These are phyloP conservation scores for Pterocarpus macrocarpus DNA, from an alignment of 306 rosid genomes.

Conservation along the genomic window DNA sequence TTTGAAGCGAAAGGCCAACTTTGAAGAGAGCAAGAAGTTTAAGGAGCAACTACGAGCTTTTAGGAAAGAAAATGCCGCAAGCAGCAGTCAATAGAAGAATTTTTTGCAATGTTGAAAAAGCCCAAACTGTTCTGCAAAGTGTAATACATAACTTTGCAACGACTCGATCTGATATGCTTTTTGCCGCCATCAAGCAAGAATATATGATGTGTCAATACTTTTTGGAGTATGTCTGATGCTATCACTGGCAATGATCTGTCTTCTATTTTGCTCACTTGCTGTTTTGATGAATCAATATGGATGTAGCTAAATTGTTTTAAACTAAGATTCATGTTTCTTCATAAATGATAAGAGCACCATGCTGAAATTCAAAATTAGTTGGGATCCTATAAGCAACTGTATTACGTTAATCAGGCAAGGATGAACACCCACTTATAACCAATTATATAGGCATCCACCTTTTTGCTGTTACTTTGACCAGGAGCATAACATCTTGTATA, in stretches of 20 bases:
- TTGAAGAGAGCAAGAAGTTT: conserved; percentile 85
- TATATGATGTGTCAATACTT: neutral
- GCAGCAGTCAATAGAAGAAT: conserved; percentile 54
- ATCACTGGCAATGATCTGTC: too few relatives aligned
- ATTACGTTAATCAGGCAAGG: neutral
- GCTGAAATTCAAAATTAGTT: neutral
- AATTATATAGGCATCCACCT: neutral
- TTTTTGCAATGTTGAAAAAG: conserved; percentile 14
- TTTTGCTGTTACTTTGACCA: neutral
- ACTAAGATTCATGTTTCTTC: neutral
- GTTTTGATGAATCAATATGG: conserved; percentile 5
- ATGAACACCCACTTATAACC: neutral
- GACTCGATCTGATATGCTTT: neutral
- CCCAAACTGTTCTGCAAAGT: conserved; percentile 2
- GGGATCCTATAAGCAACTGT: too few relatives aligned
- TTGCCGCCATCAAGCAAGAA: conserved; percentile 9
- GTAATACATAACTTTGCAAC: conserved; percentile 8
- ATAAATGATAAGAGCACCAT: neutral
- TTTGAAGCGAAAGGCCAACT: conserved; percentile 91
- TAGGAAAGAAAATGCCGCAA: conserved; percentile 75
- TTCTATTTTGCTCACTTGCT: neutral
- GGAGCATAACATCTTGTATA: neutral
- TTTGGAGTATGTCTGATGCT: neutral
- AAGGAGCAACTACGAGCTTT: conserved; percentile 73
- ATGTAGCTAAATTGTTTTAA: conserved; percentile 26